These are phyloP conservation scores for Pythium aquatile DNA, from an alignment of 352 stramenopile genomes.

Conservation along the genomic window DNA sequence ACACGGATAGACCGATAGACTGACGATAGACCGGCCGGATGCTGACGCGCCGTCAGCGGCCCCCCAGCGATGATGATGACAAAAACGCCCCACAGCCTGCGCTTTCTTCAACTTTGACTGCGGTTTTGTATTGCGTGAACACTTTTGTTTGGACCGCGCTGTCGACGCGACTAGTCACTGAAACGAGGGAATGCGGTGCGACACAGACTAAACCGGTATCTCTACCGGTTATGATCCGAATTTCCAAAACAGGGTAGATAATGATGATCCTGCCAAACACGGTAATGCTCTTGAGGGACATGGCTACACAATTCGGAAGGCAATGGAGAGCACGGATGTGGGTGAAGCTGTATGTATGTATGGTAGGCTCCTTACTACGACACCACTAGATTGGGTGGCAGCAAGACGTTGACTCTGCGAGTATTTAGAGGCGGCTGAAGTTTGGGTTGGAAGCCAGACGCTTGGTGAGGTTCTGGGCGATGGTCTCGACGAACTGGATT, in stretches of 20 bases:
- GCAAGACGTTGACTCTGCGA: not conserved
- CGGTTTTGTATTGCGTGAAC: slow-evolving; percentile 11
- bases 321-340: not conserved
- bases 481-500: slow-evolving; percentile 48
- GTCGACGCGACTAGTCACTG: not conserved
- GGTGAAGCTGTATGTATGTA: not conserved
- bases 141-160: slow-evolving; percentile 1
- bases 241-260: not conserved
- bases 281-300: not conserved
- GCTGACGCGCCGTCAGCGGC: not conserved
- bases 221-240: not conserved
- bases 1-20: not conserved
- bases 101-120: slow-evolving; percentile 6
- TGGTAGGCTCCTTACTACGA: not conserved
- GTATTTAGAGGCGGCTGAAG: slow-evolving; percentile 35
- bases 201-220: not conserved
- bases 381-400: not conserved
- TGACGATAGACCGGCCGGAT: too few relatives aligned
- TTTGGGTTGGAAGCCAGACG: slow-evolving; percentile 37
- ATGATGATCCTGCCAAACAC: not conserved
- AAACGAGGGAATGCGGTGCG: not conserved
- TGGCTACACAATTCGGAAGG: not conserved
- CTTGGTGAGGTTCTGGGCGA: slow-evolving; percentile 45
- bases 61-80: not conserved
- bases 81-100: not conserved